These are phyloP conservation scores for Calonectria ilicicola DNA, from an alignment of 2,329 filamentous ascomycete genomes.

Conservation along the genomic window DNA sequence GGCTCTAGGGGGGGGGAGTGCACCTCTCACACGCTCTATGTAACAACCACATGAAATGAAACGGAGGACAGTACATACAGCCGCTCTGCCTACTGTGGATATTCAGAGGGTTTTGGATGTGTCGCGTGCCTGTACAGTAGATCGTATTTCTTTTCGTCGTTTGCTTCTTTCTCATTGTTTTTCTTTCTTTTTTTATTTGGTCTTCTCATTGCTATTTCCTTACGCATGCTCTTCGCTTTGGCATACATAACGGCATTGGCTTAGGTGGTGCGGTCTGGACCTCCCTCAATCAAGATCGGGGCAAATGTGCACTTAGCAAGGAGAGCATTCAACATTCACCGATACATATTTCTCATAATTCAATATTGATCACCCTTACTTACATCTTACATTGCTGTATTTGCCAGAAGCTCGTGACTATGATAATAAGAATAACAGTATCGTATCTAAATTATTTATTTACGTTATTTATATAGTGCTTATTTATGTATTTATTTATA, in stretches of 20 bases:
- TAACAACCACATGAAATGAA: slow-evolving; percentile 26
- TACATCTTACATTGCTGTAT: no score
- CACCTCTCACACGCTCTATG: slow-evolving; percentile 19
- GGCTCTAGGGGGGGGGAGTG: not conserved
- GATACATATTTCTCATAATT: slow-evolving; percentile 13
- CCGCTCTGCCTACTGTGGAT: slow-evolving; percentile 39
- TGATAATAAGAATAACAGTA: no score
- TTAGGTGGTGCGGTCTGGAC: slow-evolving; percentile 1
- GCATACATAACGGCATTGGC: slow-evolving; percentile 9
- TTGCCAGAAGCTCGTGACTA: no score
- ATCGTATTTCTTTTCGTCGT: slow-evolving; percentile 17
- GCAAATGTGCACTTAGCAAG: slow-evolving; percentile 11
- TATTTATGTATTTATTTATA: no score
- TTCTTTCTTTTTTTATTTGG: not conserved
- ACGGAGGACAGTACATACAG: slow-evolving; percentile 34
- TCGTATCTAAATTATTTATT: no score
- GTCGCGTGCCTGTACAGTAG: slow-evolving; percentile 39
- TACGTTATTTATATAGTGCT: no score
- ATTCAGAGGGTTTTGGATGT: slow-evolving; percentile 40
- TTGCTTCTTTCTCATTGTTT: no score
- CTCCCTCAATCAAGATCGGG: slow-evolving; percentile 11
- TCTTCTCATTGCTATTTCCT: slow-evolving; percentile 7
- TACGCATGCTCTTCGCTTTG: slow-evolving; percentile 10
- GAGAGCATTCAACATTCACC: slow-evolving; percentile 11
- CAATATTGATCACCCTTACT: not conserved